Conservation (phyloP, 164 flowering plant genomes). For the Stephania yunnanensis region DNA sequence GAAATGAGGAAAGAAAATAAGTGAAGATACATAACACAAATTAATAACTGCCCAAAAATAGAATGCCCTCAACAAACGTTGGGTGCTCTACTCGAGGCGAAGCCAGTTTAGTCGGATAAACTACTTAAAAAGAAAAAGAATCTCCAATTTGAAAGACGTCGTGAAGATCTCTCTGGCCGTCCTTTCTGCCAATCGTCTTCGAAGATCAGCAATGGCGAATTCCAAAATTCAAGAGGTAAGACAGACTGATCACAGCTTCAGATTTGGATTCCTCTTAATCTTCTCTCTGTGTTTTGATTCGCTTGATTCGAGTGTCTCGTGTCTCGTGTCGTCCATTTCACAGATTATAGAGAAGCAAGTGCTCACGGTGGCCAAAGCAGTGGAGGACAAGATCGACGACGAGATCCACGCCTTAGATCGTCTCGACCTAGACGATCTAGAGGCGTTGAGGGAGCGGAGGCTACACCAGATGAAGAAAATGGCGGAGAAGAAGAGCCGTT, state of each 20-base stretch:
- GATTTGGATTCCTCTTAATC: neutral
- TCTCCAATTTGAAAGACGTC: no score
- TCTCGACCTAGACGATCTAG: conserved; percentile 77
- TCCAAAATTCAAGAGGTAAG: conserved; percentile 45
- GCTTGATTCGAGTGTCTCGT: neutral
- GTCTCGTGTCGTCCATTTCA: neutral
- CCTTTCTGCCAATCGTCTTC: neutral
- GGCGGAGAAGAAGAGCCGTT: conserved; percentile 93
- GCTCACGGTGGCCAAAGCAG: conserved; percentile 79
- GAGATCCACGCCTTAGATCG: conserved; percentile 78
- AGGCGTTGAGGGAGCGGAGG: conserved; percentile 76
- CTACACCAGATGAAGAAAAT: conserved; percentile 92
- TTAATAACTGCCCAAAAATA: no score
- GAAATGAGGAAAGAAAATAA: no score
- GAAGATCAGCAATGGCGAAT: conserved; percentile 31
- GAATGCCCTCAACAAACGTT: no score
- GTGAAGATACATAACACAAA: no score
- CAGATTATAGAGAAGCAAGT: conserved; percentile 86
- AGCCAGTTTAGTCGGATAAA: no score
- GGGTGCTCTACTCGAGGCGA: no score
- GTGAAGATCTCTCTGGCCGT: no score
- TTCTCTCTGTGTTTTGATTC: neutral
- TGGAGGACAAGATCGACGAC: conserved; percentile 90
- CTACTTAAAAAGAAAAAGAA: no score
- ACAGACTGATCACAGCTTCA: neutral